phyloP scores from a whole-genome alignment of 176 grass and related monocot species.

The Oryza rufipogon region DNA sequence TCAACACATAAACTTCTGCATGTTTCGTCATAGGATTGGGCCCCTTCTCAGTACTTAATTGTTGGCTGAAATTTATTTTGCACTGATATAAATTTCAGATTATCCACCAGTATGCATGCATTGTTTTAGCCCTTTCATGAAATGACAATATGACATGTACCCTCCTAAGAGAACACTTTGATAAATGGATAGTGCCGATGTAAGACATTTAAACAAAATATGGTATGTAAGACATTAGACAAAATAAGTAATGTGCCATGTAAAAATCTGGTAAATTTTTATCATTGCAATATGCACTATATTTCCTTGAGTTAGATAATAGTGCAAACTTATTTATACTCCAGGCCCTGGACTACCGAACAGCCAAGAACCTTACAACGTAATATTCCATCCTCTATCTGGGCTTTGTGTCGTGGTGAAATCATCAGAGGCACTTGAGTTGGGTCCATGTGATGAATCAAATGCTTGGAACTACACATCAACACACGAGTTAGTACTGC shows the following conservation, averaged over 20 bases:
- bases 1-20: not conserved
- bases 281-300: not conserved
- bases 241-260: not conserved
- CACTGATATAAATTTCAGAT: not conserved
- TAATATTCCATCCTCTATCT: slow-evolving; percentile 80
- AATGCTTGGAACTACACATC: slow-evolving; percentile 80
- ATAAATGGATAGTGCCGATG: not conserved
- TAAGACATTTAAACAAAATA: not conserved
- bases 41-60: not conserved
- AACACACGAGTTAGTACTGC: slow-evolving; percentile 47
- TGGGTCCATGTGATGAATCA: slow-evolving; percentile 67
- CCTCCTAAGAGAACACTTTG: not conserved
- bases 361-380: slow-evolving; percentile 48
- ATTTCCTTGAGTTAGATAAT: slow-evolving; percentile 6
- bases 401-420: slow-evolving; percentile 75
- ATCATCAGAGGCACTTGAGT: slow-evolving; percentile 49
- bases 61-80: not conserved
- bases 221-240: not conserved
- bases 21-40: not conserved
- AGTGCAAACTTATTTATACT: slow-evolving; percentile 18
- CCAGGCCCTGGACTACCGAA: slow-evolving; percentile 77
- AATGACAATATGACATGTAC: not conserved
- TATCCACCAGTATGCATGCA: not conserved
- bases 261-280: not conserved
- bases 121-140: not conserved